Base-by-base conservation (phyloP, 345 rosid genomes). In the Linum lewisii region DNA sequence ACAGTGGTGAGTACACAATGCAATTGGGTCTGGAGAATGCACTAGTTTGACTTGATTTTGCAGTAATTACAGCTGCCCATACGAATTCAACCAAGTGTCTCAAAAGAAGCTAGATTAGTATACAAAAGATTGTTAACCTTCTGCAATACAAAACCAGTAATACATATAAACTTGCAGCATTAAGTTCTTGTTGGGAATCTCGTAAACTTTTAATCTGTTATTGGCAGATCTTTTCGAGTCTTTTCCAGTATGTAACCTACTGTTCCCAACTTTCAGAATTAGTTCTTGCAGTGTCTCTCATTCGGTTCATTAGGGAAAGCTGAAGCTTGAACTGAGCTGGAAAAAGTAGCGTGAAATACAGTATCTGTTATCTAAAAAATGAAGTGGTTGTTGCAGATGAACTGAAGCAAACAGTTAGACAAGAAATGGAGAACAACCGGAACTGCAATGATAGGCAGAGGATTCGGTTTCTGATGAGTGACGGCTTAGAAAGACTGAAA, bases 401-500 rank as follows among this genome's bases (percentile, higher is more conserved):
- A 36, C n/a, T 91, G 73, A 69, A 53, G 63, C 78, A 71, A 65
- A 72, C 72, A 3, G 82, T 91, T 19, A 81, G 90, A 59, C 82
- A 76, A 60, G 96, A 88, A 71, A 77, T 84, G 78, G 95, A 88
- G 72, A 80, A 63, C 61, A 82, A 86, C 67, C 66, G 83, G 38
- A 73, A 71, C 59, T 92, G 95, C 58, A 62, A 66, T 0, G 95
- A 84, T 77, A 84, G 70, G 66, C 93, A 81, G 42, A 86, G 74
- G 80, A 75, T 84, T 50, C 79, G 88, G 10, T 86, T 73, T 74
- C 71, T 88, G 69, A 71, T 88, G 19, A 86, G 95, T 61, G 92
- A 88, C 70, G 96, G 95, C 42, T 57, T 79, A 51, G 87, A 88
- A 77, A 83, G 90, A 70, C 24, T 88, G 62, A 81, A 83, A 77